Evolutionary conservation across 306 rosid species (phyloP).

Genomic region (Vicia villosa): DNA sequence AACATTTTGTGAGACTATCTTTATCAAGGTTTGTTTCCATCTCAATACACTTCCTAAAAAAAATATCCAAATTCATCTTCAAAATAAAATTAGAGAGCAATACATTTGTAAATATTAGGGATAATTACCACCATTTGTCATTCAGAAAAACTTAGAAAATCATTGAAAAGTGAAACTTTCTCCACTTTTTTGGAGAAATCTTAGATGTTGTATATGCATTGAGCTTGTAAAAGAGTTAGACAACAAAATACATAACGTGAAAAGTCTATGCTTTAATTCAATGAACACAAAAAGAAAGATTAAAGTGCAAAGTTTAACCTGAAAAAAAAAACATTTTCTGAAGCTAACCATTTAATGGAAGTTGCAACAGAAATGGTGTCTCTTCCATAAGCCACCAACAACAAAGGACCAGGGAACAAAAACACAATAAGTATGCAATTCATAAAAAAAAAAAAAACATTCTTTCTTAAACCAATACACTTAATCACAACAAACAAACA

Average conservation of each 20-base stretch:
- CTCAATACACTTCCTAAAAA: too few species aligned
- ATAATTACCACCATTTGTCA: too few species aligned
- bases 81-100: too few species aligned
- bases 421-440: slow-evolving; percentile 4
- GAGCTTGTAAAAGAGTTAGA: slow-evolving; percentile 33
- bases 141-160: too few species aligned
- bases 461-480: slow-evolving; percentile 9
- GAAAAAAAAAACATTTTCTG: slow-evolving; percentile 85
- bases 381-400: slow-evolving; percentile 85
- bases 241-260: slow-evolving; percentile 8
- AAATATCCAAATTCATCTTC: too few species aligned
- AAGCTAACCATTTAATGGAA: slow-evolving; percentile 80
- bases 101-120: too few species aligned
- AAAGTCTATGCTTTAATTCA: slow-evolving; percentile 13
- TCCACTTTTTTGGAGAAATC: slow-evolving; percentile 61
- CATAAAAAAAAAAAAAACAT: neutral
- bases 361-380: slow-evolving; percentile 78
- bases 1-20: too few species aligned
- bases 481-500: neutral
- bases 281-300: slow-evolving; percentile 18
- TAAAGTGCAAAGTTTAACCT: slow-evolving; percentile 59
- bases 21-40: too few species aligned
- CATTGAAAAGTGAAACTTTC: too few species aligned
- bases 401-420: slow-evolving; percentile 58
- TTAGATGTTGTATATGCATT: slow-evolving; percentile 91